A percentile compares a stretch with the other conserved stretches of the same genome.
Conservation (phyloP, 78 protist genomes). For the Dictyostelium firmibasis region DNA sequence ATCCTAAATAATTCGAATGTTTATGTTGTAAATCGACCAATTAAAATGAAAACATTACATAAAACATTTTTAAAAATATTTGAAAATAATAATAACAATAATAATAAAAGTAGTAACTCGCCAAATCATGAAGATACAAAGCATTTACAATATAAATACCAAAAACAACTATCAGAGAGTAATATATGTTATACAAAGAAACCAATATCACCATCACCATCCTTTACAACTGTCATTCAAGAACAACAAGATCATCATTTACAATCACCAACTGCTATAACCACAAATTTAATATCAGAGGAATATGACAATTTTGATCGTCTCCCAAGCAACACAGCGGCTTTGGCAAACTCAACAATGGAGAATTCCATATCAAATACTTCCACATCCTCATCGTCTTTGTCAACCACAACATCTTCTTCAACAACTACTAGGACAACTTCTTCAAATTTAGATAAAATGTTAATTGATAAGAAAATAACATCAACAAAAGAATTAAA, state of each 20-base stretch:
- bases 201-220: not conserved
- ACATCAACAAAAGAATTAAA: not conserved
- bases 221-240: not conserved
- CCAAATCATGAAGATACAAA: not conserved
- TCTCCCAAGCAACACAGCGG: not conserved
- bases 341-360: not conserved
- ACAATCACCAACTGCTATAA: not conserved
- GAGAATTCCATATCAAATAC: not conserved
- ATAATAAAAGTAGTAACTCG: not conserved
- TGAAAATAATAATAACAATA: not conserved
- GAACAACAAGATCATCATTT: not conserved
- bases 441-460: not conserved
- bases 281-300: not conserved
- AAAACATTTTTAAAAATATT: conserved; percentile 7
- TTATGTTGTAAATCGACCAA: conserved; percentile 21
- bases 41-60: not conserved
- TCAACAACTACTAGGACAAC: not conserved
- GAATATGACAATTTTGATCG: not conserved
- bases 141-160: not conserved
- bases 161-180: conserved; percentile 8
- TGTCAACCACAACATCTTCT: not conserved
- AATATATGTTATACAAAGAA: not conserved
- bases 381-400: not conserved
- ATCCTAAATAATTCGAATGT: not conserved
- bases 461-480: not conserved